phyloP scores from a whole-genome alignment of 345 rosid species.

The Corchorus capsularis region DNA sequence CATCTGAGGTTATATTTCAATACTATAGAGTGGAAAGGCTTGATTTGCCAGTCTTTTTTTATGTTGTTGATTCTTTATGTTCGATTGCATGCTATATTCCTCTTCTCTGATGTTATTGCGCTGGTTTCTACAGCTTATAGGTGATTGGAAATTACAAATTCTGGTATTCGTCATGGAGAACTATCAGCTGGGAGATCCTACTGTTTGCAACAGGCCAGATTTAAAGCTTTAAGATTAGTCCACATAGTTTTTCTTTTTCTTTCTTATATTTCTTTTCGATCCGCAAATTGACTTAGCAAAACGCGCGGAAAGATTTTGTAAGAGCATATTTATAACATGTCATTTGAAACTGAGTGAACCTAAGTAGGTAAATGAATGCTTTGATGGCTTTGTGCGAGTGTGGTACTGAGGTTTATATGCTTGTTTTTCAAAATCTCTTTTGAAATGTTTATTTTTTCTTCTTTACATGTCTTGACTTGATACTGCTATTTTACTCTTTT shows the following conservation, averaged over 20 bases:
- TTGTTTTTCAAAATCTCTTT: not conserved
- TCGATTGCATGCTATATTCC: not conserved
- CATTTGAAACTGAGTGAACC: not conserved
- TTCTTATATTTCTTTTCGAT: not conserved
- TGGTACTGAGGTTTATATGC: not conserved
- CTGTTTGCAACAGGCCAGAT: not conserved
- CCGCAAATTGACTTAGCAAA: not conserved
- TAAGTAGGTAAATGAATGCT: not conserved
- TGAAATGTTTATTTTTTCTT: not conserved
- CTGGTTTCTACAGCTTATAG: constrained; percentile 4
- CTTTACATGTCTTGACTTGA: not conserved
- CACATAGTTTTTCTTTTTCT: not conserved
- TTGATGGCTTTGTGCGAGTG: not conserved
- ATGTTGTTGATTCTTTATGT: not conserved
- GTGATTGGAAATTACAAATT: constrained; percentile 7
- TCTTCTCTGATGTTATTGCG: not conserved
- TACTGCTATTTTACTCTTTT: not conserved
- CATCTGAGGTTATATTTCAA: not conserved
- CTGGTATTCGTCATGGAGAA: not conserved
- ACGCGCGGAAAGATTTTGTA: not conserved
- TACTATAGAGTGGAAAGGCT: not conserved
- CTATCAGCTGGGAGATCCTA: not conserved
- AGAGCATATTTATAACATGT: not conserved
- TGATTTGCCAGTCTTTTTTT: not conserved
- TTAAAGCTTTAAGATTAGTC: not conserved